Conservation (phyloP, 202 grass and related monocot species). For the Dendrocalamus latiflorus region DNA sequence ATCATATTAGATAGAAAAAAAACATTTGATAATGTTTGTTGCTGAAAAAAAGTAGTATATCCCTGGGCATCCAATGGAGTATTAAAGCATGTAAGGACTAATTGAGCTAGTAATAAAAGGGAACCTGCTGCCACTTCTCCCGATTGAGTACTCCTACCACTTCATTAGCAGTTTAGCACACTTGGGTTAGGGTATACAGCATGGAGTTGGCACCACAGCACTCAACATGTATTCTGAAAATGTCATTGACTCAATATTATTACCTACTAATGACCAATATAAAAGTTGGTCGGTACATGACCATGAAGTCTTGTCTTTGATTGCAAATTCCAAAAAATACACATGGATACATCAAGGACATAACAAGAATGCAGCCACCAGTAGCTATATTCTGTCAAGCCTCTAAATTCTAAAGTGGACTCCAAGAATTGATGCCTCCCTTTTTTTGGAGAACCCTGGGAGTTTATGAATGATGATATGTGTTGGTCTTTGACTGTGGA, state of each 20-base stretch:
- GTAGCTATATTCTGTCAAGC: not conserved
- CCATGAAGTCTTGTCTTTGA: not conserved
- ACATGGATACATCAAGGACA: slow-evolving; percentile 34
- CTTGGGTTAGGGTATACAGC: not conserved
- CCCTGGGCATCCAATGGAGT: not conserved
- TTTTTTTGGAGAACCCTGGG: not conserved
- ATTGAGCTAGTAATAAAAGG: slow-evolving; percentile 11
- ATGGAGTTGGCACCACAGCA: not conserved
- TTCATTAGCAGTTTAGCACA: not conserved
- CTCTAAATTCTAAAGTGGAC: not conserved
- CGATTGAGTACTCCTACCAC: not conserved
- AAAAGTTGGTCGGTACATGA: no score
- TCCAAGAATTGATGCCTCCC: not conserved
- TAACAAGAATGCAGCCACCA: not conserved
- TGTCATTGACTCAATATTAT: no score
- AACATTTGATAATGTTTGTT: no score
- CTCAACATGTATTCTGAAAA: slow-evolving; percentile 8
- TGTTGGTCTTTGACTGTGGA: not conserved
- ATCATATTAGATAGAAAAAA: no score
- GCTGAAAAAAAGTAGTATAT: no score
- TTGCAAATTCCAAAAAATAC: slow-evolving; percentile 7
- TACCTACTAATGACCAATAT: no score
- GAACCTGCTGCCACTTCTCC: slow-evolving; percentile 33
- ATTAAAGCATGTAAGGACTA: slow-evolving; percentile 1
- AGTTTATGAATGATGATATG: not conserved